Evolutionary conservation across 2,329 filamentous ascomycete genomes (phyloP).

Genomic region (Cladosporium sp.): DNA sequence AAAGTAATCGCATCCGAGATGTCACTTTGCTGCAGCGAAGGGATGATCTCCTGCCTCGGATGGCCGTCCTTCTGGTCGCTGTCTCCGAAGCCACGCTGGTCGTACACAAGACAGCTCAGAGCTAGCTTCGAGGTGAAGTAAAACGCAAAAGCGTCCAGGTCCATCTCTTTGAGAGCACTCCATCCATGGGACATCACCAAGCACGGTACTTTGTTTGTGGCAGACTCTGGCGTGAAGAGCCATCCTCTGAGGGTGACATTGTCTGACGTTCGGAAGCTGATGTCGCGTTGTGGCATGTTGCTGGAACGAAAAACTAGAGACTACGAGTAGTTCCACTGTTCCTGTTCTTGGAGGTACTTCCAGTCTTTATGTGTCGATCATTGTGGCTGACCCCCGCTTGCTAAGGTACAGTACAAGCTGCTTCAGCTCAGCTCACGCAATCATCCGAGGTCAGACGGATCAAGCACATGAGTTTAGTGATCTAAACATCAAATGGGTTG

Average conservation of each 20-base stretch:
- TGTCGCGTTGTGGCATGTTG: slow-evolving; percentile 22
- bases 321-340: not conserved
- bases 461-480: not conserved
- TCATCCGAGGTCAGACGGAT: not conserved
- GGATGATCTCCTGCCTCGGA: slow-evolving; percentile 39
- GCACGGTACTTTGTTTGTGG: slow-evolving; percentile 23
- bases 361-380: not conserved
- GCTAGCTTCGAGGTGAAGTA: slow-evolving; percentile 27
- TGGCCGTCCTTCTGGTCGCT: slow-evolving; percentile 34
- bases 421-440: not conserved
- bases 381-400: not conserved
- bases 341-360: not conserved
- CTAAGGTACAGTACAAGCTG: not conserved
- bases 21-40: slow-evolving; percentile 38
- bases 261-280: slow-evolving; percentile 23
- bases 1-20: slow-evolving; percentile 45
- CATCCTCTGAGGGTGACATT: slow-evolving; percentile 26
- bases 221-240: slow-evolving; percentile 20
- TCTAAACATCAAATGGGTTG: not conserved
- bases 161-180: slow-evolving; percentile 27
- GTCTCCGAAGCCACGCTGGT: slow-evolving; percentile 40
- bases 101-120: slow-evolving; percentile 40
- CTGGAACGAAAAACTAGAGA: not conserved
- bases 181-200: slow-evolving; percentile 28
- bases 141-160: slow-evolving; percentile 29